These are phyloP conservation scores for Populus hybrid DNA, from an alignment of 441 rosid species.

Conservation along the genomic window DNA sequence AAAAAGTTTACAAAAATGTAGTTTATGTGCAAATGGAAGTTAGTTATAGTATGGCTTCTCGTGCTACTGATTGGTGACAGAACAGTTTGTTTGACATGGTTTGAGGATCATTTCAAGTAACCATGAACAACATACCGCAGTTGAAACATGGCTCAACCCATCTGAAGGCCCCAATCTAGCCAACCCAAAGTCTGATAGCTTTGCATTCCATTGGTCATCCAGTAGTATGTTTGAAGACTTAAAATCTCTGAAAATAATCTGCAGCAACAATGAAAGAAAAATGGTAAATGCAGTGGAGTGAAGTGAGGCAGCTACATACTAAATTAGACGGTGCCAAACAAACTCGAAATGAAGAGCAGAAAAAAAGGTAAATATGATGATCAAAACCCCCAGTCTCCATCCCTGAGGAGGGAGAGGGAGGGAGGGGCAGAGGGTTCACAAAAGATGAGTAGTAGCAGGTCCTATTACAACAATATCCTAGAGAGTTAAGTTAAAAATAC, in stretches of 20 bases:
- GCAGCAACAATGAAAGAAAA: conserved; percentile 28
- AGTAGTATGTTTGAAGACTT: conserved; percentile 89
- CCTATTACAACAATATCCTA: background rate
- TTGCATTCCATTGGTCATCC: conserved; percentile 75
- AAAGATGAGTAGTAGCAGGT: background rate
- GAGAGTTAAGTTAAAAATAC: conserved; percentile 24
- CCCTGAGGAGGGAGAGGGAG: background rate
- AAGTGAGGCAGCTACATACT: too few species aligned
- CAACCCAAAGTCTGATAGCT: conserved; percentile 83
- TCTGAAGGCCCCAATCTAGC: conserved; percentile 89
- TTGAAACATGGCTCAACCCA: conserved; percentile 75
- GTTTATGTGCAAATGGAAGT: background rate
- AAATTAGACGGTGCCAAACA: background rate
- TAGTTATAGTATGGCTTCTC: background rate
- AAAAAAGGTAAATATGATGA: background rate
- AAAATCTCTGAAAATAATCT: conserved; percentile 85
- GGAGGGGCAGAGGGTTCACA: background rate
- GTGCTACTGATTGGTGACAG: background rate
- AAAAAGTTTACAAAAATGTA: background rate
- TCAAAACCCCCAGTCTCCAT: background rate
- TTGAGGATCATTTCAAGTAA: conserved; percentile 4
- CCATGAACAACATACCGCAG: conserved; percentile 48
- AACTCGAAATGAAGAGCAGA: too few species aligned
- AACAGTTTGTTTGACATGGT: background rate
- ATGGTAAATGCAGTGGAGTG: background rate